Evolutionary conservation across 2,329 filamentous ascomycete species (phyloP), one percentile per base, ranked within the genome.

Genomic region (Ophiocordyceps sinensis): DNA sequence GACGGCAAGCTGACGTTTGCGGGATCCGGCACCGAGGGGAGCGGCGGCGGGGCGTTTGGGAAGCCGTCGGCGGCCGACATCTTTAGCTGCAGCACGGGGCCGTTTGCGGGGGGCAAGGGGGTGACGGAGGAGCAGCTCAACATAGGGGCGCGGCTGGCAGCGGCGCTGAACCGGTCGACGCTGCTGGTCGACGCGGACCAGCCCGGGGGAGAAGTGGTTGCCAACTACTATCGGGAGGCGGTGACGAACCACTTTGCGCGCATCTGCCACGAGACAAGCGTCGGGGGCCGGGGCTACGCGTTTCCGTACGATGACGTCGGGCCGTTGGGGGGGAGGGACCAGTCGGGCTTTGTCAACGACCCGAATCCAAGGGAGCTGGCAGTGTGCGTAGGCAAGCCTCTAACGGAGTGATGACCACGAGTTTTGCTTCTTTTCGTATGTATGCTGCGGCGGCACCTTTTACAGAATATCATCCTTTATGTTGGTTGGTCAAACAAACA

Each of bases 141-240:
- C 34, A 72, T 88, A 42, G 78, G 79, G 9, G 82, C 85, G 0
- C 70, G 85, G n/a, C 62, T 91, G 13, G 73, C 80, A 0, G 84
- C 85, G 1, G 82, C 80, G 1, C 75, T 89, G 52, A 86, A 88
- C 60, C 71, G 85, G 19, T 78, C 73, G 29, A 88, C 81, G 11
- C 60, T 91, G 45, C 59, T 83, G 39, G 53, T 59, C 17, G 62
- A 71, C 49, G 41, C 56, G n/a, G 50, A 53, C 47, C 76, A 73
- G 60, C 77, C 73, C 13, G 64, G 71, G 41, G 63, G 65, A 39
- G 71, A 74, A 53, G 46, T 51, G 1, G 59, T 69, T 2, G 53
- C 53, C 6, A 55, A 53, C 9, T 82, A 78, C 53, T 82, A 82
- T 57, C 48, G 55, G 13, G 58, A 69, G 13, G 42, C 49, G 3